Evolutionary conservation across 2,329 filamentous ascomycete genomes (phyloP), one percentile per base, ranked within the genome.

Genomic region (Truncatella angustata): DNA sequence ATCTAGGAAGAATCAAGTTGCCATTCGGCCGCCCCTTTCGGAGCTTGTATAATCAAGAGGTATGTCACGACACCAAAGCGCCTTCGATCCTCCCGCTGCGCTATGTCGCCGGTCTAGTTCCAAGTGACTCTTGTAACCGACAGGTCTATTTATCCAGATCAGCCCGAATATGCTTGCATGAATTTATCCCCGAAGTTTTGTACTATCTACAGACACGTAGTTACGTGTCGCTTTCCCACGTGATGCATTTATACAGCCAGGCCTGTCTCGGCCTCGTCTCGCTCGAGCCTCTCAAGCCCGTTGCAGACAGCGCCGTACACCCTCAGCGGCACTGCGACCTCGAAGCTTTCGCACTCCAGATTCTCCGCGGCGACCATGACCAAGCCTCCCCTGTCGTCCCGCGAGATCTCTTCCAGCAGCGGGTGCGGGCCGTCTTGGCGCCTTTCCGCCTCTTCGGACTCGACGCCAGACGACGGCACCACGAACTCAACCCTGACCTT

Each of bases 401-500:
- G 81, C 5, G 86, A 86, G 10, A 94, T 81, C 61, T 90, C 84
- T 66, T 96, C 92, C 36, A 96, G 71, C n/a, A 96, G 69, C 4
- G 80, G 78, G 51, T 76, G 73, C 16, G 69, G 63, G 4, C 60
- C 34, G 51, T 56, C 21, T 49, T 45, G 44, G 62, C 47, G 61
- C 50, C 44, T 67, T 66, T 34, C 66, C 59, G 2, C 50, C 43
- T 50, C 49, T 4, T 40, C 52, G 12, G 56, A 23, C 26, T 47
- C 28, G 42, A 47, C 50, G 21, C 61, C 56, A 35, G 80, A 66
- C 16, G 79, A 82, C 5, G 89, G 86, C 5, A 93, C 93, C 23
- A 96, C 91, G 70, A 99, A 99, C 70, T 97, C 92, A 53, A 99
- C 84, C 1, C 90, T 79, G 30, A 99, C 76, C 67, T 88, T 89